Base-by-base conservation (phyloP, 768 basidiomycete species). In the Rossbeevera mucosa region DNA sequence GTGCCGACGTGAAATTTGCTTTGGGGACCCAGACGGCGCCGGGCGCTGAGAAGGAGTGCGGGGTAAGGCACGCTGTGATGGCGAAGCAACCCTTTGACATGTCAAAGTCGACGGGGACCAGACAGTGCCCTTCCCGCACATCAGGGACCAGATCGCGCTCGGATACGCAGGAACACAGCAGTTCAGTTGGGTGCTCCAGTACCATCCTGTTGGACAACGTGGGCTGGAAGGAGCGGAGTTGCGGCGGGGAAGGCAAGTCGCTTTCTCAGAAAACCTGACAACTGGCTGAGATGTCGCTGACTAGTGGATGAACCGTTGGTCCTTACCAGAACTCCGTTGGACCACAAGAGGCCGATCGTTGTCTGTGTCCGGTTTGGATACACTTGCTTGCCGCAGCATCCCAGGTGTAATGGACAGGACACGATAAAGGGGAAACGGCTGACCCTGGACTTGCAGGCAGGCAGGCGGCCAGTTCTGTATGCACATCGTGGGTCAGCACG, bases 31-130 rank as follows among this genome's bases (percentile, higher is more conserved):
- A 30, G 80, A 76, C 18, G 76, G 70, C n/a, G 72, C 61, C 22
- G 72, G 60, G 12, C 66, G 69, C 13, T 71, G 61, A 16, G 71
- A 59, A 21, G 48, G 48, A 24, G 31, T 8, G n/a, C 41, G 22
- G n/a, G 52, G 36, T 11, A 36, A 25, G 7, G 51, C 31, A 5
- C 47, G 41, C n/a, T 45, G 58, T 16, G 61, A 55, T 46, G 62
- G 72, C 25, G 59, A 73, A 58, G 49, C 52, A 4, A 36, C 36
- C 8, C 70, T 71, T 43, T 72, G 62, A 60, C 80, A 81, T 50
- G 72, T 78, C 52, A 75, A 60, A 33, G 74, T 60, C 9, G 64
- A 59, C 5, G 62, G 46, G 47, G 68, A 69, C 84, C 82, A 85
- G 20, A 58, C 56, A 72, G 76, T 79, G 42, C 71, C 72, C 12